A percentile compares a stretch with the other conserved stretches of the same genome.
Evolutionary conservation across 2,329 filamentous ascomycete species (phyloP).

Genomic region (Plectosphaerella sp.): DNA sequence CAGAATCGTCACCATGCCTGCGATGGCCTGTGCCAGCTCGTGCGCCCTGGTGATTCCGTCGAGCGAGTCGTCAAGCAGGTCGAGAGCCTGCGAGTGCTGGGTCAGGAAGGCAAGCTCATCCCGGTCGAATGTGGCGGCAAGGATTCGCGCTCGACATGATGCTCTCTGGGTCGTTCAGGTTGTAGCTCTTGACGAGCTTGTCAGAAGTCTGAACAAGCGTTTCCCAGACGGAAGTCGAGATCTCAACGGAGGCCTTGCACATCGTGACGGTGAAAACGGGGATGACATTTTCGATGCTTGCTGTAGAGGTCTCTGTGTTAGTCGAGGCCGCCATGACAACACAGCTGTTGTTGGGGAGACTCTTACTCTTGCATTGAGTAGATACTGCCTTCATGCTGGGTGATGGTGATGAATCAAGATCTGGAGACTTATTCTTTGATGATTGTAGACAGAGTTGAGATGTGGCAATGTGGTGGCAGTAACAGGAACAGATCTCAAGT

Average conservation of each 20-base stretch:
- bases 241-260: constrained; percentile 10
- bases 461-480: too few relatives aligned
- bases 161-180: constrained; percentile 9
- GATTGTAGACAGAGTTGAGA: too few relatives aligned
- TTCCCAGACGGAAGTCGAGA: constrained; percentile 10
- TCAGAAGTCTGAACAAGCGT: constrained; percentile 10
- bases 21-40: constrained; percentile 28
- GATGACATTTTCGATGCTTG: constrained; percentile 10
- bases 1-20: constrained; percentile 26
- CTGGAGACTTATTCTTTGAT: too few relatives aligned
- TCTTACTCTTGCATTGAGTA: constrained; percentile 6
- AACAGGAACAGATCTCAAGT: background rate
- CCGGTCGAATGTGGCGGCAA: constrained; percentile 27
- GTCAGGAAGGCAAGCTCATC: constrained; percentile 24
- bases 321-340: background rate
- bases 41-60: constrained; percentile 24
- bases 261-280: constrained; percentile 12
- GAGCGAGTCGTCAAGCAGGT: constrained; percentile 13
- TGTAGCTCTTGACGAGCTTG: constrained; percentile 7
- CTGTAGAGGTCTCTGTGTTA: constrained; percentile 1
- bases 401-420: constrained; percentile 2
- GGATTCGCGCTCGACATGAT: constrained; percentile 20
- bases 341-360: too few relatives aligned
- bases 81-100: constrained; percentile 11
- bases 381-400: constrained; percentile 1